These are phyloP conservation scores for Talaromyces sp. DNA, from an alignment of 2,329 filamentous ascomycete genomes.

Conservation along the genomic window DNA sequence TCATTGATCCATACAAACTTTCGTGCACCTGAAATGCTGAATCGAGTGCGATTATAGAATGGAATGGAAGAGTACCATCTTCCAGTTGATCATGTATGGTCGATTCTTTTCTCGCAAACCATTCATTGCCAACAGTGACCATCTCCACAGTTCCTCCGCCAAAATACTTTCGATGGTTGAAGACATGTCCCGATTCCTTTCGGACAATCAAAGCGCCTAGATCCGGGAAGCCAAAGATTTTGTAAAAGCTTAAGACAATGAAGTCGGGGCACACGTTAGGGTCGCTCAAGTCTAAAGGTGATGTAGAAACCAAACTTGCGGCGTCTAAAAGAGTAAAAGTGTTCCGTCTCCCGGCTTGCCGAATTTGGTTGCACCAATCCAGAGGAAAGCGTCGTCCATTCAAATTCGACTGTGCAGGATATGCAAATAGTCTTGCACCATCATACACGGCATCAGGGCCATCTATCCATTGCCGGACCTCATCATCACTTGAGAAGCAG, in stretches of 20 bases:
- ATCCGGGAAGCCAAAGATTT: conserved; percentile 96
- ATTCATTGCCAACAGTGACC: conserved; percentile 73
- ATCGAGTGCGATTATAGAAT: conserved; percentile 80
- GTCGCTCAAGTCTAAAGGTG: conserved; percentile 67
- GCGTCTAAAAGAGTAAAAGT: conserved; percentile 75
- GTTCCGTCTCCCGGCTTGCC: conserved; percentile 29
- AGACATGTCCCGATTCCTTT: conserved; percentile 61
- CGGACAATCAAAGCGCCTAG: conserved; percentile 80
- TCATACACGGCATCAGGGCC: conserved; percentile 16
- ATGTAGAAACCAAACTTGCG: conserved; percentile 74
- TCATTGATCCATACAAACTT: conserved; percentile 68
- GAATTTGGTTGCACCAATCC: conserved; percentile 59
- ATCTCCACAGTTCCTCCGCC: conserved; percentile 92
- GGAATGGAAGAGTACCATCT: conserved; percentile 86
- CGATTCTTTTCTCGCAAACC: conserved; percentile 72
- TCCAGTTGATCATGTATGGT: conserved; percentile 78
- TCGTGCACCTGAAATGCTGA: conserved; percentile 67
- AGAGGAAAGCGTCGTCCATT: conserved; percentile 72
- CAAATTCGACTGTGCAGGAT: conserved; percentile 91
- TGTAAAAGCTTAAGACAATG: conserved; percentile 83
- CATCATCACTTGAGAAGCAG: conserved; percentile 63
- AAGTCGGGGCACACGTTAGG: conserved; percentile 70
- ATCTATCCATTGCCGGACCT: conserved; percentile 63
- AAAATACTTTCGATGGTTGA: conserved; percentile 73
- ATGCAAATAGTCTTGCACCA: conserved; percentile 61